Evolutionary conservation across 2,329 filamentous ascomycete species (phyloP), one percentile per base, ranked within the genome.

Genomic region (Cytospora mali): DNA sequence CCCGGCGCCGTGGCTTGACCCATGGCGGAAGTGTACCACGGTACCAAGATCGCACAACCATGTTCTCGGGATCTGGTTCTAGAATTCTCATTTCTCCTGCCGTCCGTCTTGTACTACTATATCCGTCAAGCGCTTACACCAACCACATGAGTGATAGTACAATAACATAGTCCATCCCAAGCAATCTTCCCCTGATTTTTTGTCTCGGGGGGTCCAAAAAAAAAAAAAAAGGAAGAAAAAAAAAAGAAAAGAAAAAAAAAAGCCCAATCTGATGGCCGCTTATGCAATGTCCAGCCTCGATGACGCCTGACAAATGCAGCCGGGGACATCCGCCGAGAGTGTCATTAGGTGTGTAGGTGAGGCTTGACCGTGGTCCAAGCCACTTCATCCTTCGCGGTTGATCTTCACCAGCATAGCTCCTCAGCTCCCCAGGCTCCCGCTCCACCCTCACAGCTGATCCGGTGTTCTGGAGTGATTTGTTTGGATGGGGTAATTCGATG

Each of bases 41-140:
- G 39, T 42, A 42, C 39, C 39, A 16, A 42, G 39, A 42, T 42
- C 39, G 18, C 39, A 42, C 39, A 42, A 42, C 39, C 39, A 42
- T 42, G 39, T 42, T 42, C 39, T 42, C 39, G 39, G 39, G 39
- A 42, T 42, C 39, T 42, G 33, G 39, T 42, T 42, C 39, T 42
- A 42, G 39, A 42, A n/a, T n/a, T n/a, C n/a, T n/a, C n/a, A n/a
- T n/a, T n/a, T n/a, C n/a, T n/a, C n/a, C n/a, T n/a, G n/a, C n/a
- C n/a, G n/a, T n/a, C 11, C 18, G n/a, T 42, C 39, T 21, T 42
- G 39, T 42, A 21, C 39, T 21, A n/a, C 39, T 7, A 42, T 21
- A 18, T 21, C 6, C 5, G n/a, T 42, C 39, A 18, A 42, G 39
- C 39, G 39, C 39, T 42, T 42, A 42, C 18, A 33, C 31, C 31